Conservation (phyloP, 1,139 yeast genomes). For the Candida mesenterica region DNA sequence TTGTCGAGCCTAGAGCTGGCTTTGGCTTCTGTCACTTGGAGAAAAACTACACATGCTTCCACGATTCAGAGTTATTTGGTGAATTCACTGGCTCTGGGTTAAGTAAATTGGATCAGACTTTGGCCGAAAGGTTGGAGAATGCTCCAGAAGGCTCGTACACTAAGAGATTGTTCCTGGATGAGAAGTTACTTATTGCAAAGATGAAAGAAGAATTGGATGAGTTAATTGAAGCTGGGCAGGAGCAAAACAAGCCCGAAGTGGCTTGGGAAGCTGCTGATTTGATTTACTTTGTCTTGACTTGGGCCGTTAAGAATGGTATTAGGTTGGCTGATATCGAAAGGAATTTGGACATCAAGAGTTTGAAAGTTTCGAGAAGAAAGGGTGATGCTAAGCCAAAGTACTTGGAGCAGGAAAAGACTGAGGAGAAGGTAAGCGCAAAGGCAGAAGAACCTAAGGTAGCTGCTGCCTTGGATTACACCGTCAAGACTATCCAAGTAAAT, state of each 20-base stretch:
- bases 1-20: conserved; percentile 73
- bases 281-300: conserved; percentile 85
- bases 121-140: conserved; percentile 49
- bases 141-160: conserved; percentile 96
- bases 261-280: conserved; percentile 99
- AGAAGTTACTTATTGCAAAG: conserved; percentile 73
- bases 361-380: conserved; percentile 86
- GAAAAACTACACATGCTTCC: conserved; percentile 71
- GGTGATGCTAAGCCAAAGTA: conserved; percentile 93
- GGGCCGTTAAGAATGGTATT: conserved; percentile 81
- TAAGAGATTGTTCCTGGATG: conserved; percentile 79
- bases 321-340: conserved; percentile 75
- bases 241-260: conserved; percentile 51
- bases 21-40: conserved; percentile 91
- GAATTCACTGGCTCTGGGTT: conserved; percentile 61
- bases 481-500: conserved; percentile 54
- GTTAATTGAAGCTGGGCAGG: conserved; percentile 75
- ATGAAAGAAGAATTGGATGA: conserved; percentile 97
- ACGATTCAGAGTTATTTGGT: conserved; percentile 36
- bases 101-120: conserved; percentile 61
- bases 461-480: conserved; percentile 36
- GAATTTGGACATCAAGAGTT: conserved; percentile 78
- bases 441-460: conserved; percentile 4
- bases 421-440: conserved; percentile 15
- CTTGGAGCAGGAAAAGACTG: conserved; percentile 22